These are phyloP conservation scores for Solanum aculeatissimum DNA, from an alignment of 305 asterid genomes.

Conservation along the genomic window DNA sequence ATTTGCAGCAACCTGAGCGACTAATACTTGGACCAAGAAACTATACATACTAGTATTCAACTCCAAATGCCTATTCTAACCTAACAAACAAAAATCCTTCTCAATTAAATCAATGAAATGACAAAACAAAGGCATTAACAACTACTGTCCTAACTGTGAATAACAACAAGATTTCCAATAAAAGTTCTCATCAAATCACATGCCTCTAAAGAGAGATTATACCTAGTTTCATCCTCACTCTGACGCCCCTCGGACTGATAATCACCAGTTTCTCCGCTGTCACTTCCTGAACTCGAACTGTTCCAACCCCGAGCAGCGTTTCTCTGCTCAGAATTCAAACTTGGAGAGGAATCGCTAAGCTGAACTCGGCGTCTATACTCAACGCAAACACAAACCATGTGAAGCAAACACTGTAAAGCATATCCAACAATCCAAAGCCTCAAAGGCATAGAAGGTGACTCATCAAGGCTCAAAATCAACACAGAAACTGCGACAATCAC, in stretches of 20 bases:
- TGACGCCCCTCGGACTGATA: conserved; percentile 33
- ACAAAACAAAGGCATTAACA: neutral
- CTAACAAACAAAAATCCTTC: neutral
- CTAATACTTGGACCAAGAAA: neutral
- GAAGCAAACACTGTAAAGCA: conserved; percentile 63
- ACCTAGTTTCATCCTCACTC: conserved; percentile 68
- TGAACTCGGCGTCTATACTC: conserved; percentile 52
- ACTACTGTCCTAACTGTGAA: neutral
- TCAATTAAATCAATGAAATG: neutral
- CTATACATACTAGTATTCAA: neutral
- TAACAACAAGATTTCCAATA: neutral
- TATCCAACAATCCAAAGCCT: conserved; percentile 78
- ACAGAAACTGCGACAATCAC: conserved; percentile 53
- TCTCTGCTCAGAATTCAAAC: conserved; percentile 3
- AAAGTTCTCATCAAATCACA: neutral
- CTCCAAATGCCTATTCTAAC: neutral
- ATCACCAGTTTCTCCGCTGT: conserved; percentile 40
- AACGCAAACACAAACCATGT: conserved; percentile 56
- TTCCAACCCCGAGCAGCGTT: conserved; percentile 20
- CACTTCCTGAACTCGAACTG: conserved; percentile 69
- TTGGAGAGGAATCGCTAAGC: conserved; percentile 13
- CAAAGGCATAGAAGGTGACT: conserved; percentile 52
- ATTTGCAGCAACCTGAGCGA: neutral
- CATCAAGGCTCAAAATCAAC: conserved; percentile 47
- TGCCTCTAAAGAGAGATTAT: neutral